Evolutionary conservation across 371 early-diverging fungal genomes (phyloP).

Genomic region (Cokeromyces recurvatus): DNA sequence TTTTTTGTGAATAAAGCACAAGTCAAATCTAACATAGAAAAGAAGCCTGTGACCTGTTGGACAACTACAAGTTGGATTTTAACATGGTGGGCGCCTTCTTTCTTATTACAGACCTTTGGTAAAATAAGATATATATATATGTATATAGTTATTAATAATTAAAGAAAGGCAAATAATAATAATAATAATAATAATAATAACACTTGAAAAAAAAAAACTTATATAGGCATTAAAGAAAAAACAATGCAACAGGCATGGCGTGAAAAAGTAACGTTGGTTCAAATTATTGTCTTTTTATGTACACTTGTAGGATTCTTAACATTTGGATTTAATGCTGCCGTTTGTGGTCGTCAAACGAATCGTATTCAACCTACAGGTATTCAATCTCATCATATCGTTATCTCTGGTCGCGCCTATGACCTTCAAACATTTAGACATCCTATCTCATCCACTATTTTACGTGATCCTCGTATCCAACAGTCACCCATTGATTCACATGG

Average conservation of each 20-base stretch:
- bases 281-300: conserved; percentile 65
- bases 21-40: too few species aligned
- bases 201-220: background rate
- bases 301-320: conserved; percentile 63
- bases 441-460: conserved; percentile 27
- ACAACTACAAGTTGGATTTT: conserved; percentile 29
- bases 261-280: conserved; percentile 81
- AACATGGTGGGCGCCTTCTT: conserved; percentile 43
- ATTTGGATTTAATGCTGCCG: conserved; percentile 56
- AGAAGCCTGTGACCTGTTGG: conserved; percentile 26
- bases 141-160: too few species aligned
- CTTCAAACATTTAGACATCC: conserved; percentile 41
- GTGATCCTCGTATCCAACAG: too few species aligned
- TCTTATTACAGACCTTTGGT: conserved; percentile 26
- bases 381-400: conserved; percentile 39
- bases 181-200: too few species aligned
- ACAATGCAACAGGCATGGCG: conserved; percentile 87
- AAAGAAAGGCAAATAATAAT: background rate
- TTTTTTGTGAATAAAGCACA: too few species aligned
- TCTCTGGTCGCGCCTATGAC: conserved; percentile 53
- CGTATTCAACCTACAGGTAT: conserved; percentile 52
- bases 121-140: too few species aligned
- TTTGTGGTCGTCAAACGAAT: conserved; percentile 53
- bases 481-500: conserved; percentile 46
- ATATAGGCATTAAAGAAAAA: conserved; percentile 45